phyloP scores from a whole-genome alignment of 306 rosid genomes.

The Citrullus colocynthis region DNA sequence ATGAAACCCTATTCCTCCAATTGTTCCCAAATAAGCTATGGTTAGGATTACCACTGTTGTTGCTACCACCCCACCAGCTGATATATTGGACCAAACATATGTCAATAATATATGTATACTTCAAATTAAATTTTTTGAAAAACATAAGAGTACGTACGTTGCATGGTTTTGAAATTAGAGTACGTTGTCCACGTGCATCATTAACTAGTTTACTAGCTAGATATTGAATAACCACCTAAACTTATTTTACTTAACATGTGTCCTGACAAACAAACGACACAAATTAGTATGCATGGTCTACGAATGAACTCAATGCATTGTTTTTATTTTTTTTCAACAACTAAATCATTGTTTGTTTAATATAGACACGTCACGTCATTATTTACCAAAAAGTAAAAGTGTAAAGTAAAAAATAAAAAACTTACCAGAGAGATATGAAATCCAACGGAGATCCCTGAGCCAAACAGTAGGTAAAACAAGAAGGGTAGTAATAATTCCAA shows the following conservation, averaged over 20 bases:
- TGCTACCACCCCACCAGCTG: slow-evolving; percentile 69
- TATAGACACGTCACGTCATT: too few relatives aligned
- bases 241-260: neutral
- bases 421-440: slow-evolving; percentile 65
- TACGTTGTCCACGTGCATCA: too few relatives aligned
- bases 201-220: too few relatives aligned
- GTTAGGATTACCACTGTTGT: slow-evolving; percentile 35
- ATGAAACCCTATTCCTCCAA: slow-evolving; percentile 47
- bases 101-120: too few relatives aligned
- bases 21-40: slow-evolving; percentile 44
- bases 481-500: slow-evolving; percentile 46
- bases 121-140: too few relatives aligned
- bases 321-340: neutral
- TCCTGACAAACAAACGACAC: neutral
- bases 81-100: too few relatives aligned
- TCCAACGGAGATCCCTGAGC: slow-evolving; percentile 57
- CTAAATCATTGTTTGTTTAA: too few relatives aligned
- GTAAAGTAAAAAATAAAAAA: neutral
- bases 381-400: neutral
- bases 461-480: slow-evolving; percentile 68
- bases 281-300: neutral
- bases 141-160: too few relatives aligned
- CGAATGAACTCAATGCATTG: neutral
- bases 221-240: neutral
- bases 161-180: too few relatives aligned